Evolutionary conservation across 2,329 filamentous ascomycete species (phyloP), one percentile per base, ranked within the genome.

Genomic region (Botrytis galanthina): DNA sequence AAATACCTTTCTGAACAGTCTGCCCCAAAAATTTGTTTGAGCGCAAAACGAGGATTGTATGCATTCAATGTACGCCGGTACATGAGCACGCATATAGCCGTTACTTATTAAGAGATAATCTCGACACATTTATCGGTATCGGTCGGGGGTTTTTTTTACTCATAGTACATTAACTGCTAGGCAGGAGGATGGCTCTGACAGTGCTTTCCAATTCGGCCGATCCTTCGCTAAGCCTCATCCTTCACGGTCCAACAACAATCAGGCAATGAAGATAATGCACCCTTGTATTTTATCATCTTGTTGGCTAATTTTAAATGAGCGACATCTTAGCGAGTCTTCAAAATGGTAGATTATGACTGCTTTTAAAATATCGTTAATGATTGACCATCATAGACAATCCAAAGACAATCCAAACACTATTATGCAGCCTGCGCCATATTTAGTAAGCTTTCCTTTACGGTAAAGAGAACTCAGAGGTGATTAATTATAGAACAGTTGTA

Each of bases 221-320:
- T 66, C 44, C 32, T 66, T 66, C 63, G 32, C 44, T 18, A 66
- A 66, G 44, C 63, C 44, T 51, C 32, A 66, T 66, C 63, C 44
- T 66, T 26, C 37, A 44, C n/a, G 16, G 37, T 9, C 37, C 16
- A 7, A 42, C 60, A 42, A 62, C 37, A 42, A n/a, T 37, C 48
- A 48, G 44, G 10, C 26, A 2, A n/a, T 26, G 48, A n/a, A n/a
- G 26, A n/a, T 37, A 16, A 48, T 10, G 14, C 60, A n/a, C 35
- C 35, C 26, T 16, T 16, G 29, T 18, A 66, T 48, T 48, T 8
- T 20, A 26, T 64, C 29, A 29, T 48, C 44, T 9, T 48, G 6
- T n/a, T 48, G 7, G n/a, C 20, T 48, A n/a, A 37, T 16, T 37
- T 29, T 1, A 66, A 10, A 26, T 66, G 16, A 6, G 3, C 29